Evolutionary conservation across 108 stramenopile genomes (phyloP).

Genomic region (Chaetoceros tenuissimus): DNA sequence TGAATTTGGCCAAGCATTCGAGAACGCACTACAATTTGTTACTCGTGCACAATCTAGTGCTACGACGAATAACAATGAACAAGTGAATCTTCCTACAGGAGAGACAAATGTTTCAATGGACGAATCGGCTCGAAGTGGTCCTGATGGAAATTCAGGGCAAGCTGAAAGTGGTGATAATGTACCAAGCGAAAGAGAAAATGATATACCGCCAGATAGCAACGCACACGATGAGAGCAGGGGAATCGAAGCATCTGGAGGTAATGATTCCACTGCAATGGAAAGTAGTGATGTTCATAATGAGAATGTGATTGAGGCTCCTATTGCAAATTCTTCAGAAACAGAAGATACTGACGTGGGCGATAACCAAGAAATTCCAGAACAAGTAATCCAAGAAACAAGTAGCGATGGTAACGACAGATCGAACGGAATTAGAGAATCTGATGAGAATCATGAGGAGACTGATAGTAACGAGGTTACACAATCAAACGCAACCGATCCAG

Average conservation of each 20-base stretch:
- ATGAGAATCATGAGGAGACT: not conserved
- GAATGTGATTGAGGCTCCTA: not conserved
- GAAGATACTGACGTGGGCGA: too few species aligned
- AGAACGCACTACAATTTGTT: conserved; percentile 36
- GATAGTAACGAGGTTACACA: conserved; percentile 4
- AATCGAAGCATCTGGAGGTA: not conserved
- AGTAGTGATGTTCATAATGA: not conserved
- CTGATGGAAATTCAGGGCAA: conserved; percentile 3
- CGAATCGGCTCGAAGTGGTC: not conserved
- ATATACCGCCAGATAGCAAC: too few species aligned
- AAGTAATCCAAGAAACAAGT: too few species aligned
- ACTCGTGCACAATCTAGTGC: not conserved
- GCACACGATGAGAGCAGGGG: conserved; percentile 1
- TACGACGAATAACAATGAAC: not conserved
- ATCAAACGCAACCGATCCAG: not conserved
- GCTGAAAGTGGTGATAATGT: conserved; percentile 3
- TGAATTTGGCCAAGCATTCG: conserved; percentile 56
- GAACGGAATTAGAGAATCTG: conserved; percentile 1
- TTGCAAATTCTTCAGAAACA: not conserved
- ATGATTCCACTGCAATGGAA: not conserved
- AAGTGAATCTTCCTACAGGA: not conserved
- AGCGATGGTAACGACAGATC: conserved; percentile 1
- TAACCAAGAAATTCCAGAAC: too few species aligned
- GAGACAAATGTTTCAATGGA: not conserved
- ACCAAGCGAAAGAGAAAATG: not conserved